Evolutionary conservation across 2,329 filamentous ascomycete species (phyloP).

Genomic region (Cytospora paraplurivora): DNA sequence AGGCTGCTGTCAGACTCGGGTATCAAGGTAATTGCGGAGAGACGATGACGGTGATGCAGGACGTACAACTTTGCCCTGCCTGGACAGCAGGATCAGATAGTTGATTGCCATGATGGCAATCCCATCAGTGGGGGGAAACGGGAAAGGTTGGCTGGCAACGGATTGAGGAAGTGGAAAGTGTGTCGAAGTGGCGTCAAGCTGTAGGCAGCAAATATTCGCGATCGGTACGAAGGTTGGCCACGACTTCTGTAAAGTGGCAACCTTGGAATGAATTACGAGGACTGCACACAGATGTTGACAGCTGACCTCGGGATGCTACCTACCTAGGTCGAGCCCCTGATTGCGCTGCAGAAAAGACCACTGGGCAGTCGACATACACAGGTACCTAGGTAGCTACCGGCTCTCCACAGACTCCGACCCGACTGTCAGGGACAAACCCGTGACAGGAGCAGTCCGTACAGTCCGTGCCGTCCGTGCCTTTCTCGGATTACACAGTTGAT

Average conservation of each 20-base stretch:
- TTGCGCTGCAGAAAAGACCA: background rate
- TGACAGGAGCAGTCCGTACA: background rate
- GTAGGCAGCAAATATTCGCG: conserved; percentile 5
- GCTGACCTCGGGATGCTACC: background rate
- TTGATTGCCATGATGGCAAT: conserved; percentile 49
- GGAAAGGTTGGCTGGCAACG: background rate
- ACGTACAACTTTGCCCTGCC: conserved; percentile 98
- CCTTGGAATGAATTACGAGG: too few relatives aligned
- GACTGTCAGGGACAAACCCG: background rate
- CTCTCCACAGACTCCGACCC: background rate
- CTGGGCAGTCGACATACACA: background rate
- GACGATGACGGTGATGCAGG: conserved; percentile 46
- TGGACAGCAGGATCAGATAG: conserved; percentile 95
- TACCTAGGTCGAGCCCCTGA: background rate
- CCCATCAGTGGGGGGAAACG: conserved; percentile 20
- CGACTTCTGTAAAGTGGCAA: conserved; percentile 1
- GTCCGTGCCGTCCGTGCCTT: background rate
- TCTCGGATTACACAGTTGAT: background rate
- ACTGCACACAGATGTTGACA: background rate
- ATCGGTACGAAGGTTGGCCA: conserved; percentile 19
- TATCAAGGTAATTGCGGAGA: background rate
- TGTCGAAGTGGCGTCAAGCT: conserved; percentile 1
- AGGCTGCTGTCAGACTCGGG: background rate
- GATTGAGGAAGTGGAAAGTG: background rate
- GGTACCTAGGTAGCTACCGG: background rate